phyloP scores from a whole-genome alignment of 352 stramenopile species.

The Phytopythium mirpurense region DNA sequence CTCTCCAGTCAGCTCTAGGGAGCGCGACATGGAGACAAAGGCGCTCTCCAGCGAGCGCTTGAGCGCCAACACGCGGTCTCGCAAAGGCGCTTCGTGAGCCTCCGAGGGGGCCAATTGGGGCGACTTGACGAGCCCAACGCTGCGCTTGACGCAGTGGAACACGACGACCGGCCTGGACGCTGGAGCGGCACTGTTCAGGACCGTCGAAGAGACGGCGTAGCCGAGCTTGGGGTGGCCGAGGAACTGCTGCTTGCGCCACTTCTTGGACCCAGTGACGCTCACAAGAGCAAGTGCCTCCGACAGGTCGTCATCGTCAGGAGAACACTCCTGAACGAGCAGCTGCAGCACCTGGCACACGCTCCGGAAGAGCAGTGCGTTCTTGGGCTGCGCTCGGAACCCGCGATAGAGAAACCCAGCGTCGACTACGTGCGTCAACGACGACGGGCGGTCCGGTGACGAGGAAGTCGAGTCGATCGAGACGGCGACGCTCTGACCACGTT shows the following conservation, averaged over 20 bases:
- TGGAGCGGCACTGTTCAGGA: slow-evolving; percentile 12
- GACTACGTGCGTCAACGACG: slow-evolving; percentile 15
- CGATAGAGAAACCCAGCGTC: slow-evolving; percentile 43
- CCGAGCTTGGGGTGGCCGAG: slow-evolving; percentile 28
- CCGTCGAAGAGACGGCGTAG: slow-evolving; percentile 22
- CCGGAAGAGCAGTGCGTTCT: slow-evolving; percentile 41
- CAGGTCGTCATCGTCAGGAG: background rate
- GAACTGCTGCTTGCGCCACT: slow-evolving; percentile 62
- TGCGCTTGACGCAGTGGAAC: slow-evolving; percentile 30
- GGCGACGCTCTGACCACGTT: background rate
- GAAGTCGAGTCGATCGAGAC: background rate
- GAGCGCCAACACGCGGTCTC: slow-evolving; percentile 12
- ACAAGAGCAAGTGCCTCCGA: slow-evolving; percentile 17
- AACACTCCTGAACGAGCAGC: slow-evolving; percentile 16
- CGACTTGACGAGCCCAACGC: background rate
- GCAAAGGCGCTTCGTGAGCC: background rate
- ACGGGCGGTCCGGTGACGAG: background rate
- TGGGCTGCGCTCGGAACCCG: slow-evolving; percentile 39
- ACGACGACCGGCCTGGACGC: slow-evolving; percentile 28
- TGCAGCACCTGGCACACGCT: slow-evolving; percentile 27
- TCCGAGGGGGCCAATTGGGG: background rate
- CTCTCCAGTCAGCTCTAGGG: background rate
- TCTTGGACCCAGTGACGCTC: slow-evolving; percentile 49
- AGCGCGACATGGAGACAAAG: background rate
- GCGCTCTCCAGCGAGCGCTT: slow-evolving; percentile 7